A percentile compares a stretch with the other conserved stretches of the same genome.
Evolutionary conservation across 2,329 filamentous ascomycete species (phyloP).

Genomic region (Diaporthe citrichinensis): DNA sequence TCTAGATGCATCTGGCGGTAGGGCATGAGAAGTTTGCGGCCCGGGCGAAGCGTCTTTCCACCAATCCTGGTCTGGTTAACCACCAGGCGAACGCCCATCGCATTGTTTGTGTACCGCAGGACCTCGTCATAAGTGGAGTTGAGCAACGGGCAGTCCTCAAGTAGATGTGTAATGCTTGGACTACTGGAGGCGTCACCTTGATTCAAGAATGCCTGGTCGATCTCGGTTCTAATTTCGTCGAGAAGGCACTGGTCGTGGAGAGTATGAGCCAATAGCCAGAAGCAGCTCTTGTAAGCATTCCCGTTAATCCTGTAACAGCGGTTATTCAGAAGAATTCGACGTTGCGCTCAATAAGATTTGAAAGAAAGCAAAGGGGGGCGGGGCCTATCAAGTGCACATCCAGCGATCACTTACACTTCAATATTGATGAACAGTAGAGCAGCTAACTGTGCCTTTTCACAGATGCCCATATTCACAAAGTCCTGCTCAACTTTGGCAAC

Average conservation of each 20-base stretch:
- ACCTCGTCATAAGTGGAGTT: not conserved
- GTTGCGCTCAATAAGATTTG: no score
- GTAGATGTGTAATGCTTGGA: not conserved
- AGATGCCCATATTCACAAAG: not conserved
- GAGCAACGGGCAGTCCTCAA: not conserved
- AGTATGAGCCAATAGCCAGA: not conserved
- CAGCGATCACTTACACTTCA: not conserved
- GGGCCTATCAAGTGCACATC: not conserved
- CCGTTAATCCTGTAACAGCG: not conserved
- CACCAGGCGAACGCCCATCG: not conserved
- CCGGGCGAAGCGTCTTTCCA: not conserved
- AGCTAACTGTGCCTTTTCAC: not conserved
- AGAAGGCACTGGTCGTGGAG: not conserved
- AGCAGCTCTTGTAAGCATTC: constrained; percentile 1
- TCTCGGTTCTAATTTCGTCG: not conserved
- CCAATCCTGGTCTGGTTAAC: not conserved
- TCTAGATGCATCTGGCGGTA: constrained; percentile 15
- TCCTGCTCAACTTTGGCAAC: not conserved
- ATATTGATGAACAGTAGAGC: constrained; percentile 6
- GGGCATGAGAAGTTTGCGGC: constrained; percentile 1
- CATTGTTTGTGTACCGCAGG: constrained; percentile 1
- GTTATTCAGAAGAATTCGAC: not conserved
- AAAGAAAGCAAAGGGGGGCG: not conserved
- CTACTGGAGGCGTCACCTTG: not conserved
- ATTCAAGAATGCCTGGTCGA: not conserved